phyloP scores from a whole-genome alignment of 805 yeast genomes.

The Kodamaea laetipori region DNA sequence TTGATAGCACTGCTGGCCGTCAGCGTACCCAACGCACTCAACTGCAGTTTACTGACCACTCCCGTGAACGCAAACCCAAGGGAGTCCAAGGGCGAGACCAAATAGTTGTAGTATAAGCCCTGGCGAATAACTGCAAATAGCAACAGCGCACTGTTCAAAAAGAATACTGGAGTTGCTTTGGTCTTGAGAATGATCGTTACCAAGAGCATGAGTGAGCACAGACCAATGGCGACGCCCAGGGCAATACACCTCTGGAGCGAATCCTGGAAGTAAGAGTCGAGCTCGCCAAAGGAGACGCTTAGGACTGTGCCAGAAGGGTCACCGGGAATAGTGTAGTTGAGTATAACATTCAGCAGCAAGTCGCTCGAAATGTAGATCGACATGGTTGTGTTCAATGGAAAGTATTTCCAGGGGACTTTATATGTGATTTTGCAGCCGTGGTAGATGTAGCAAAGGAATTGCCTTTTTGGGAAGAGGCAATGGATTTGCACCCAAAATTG shows the following conservation, averaged over 20 bases:
- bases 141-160: constrained; percentile 67
- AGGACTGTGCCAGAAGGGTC: not conserved
- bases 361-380: constrained; percentile 1
- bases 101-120: constrained; percentile 55
- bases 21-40: constrained; percentile 46
- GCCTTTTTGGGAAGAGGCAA: constrained; percentile 11
- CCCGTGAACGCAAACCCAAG: constrained; percentile 46
- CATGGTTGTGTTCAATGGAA: not conserved
- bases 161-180: constrained; percentile 67
- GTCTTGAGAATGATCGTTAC: constrained; percentile 26
- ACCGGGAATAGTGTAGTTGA: constrained; percentile 10
- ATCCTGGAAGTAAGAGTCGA: constrained; percentile 12
- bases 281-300: constrained; percentile 5
- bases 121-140: constrained; percentile 60
- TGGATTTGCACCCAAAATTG: constrained; percentile 5
- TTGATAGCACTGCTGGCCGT: constrained; percentile 65
- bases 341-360: not conserved
- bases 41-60: constrained; percentile 27
- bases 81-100: constrained; percentile 54
- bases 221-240: constrained; percentile 15
- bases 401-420: constrained; percentile 1
- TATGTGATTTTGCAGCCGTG: constrained; percentile 5
- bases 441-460: constrained; percentile 7
- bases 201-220: constrained; percentile 12
- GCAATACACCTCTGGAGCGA: constrained; percentile 10